Percentiles rank a stretch among this genome's conserved stretches.
phyloP scores from a whole-genome alignment of 2,329 filamentous ascomycete genomes.

The Microcyclosporella mali region DNA sequence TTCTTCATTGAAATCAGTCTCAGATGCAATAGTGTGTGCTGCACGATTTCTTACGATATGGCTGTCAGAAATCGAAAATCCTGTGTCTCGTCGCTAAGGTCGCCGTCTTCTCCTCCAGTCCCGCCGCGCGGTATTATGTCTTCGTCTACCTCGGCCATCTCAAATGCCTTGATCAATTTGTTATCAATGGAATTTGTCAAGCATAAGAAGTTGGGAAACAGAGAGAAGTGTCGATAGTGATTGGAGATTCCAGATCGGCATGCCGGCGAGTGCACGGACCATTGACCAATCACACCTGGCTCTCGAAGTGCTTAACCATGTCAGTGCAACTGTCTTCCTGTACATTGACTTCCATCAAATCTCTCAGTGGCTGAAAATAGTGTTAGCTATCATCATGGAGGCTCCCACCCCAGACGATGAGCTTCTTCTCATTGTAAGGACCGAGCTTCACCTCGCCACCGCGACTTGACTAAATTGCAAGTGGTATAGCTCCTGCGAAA shows the following conservation, averaged over 20 bases:
- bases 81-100: slow-evolving; percentile 72
- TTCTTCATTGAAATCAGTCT: slow-evolving; percentile 16
- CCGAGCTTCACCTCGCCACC: background rate
- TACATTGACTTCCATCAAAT: background rate
- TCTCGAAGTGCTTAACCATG: too few species aligned
- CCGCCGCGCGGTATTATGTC: slow-evolving; percentile 34
- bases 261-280: background rate
- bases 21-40: background rate
- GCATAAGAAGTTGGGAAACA: background rate
- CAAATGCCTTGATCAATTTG: background rate
- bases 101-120: slow-evolving; percentile 69
- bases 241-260: background rate
- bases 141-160: slow-evolving; percentile 35
- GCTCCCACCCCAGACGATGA: slow-evolving; percentile 24
- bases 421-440: slow-evolving; percentile 19
- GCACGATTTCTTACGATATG: slow-evolving; percentile 39
- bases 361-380: background rate
- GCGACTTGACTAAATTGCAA: background rate
- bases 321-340: too few species aligned
- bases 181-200: background rate
- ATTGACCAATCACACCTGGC: too few species aligned
- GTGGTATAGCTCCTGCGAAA: slow-evolving; percentile 32
- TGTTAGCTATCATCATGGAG: background rate
- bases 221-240: too few species aligned
- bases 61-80: slow-evolving; percentile 72